Evolutionary conservation across 1,284 basidiomycete genomes (phyloP).

Genomic region (Austroboletus rostrupii): DNA sequence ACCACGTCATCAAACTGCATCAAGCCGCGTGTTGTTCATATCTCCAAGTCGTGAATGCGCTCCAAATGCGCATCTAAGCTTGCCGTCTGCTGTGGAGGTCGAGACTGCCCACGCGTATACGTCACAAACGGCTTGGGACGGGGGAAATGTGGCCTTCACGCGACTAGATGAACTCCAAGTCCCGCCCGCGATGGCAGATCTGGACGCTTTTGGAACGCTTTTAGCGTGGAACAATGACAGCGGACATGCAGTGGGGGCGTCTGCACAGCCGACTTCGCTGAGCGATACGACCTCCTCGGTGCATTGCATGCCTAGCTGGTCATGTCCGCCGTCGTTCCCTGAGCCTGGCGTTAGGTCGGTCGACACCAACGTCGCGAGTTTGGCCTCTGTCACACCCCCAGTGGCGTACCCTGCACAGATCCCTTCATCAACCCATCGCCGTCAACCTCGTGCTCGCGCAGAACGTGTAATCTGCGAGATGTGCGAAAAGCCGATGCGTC

Average conservation of each 20-base stretch:
- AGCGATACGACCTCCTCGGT: background rate
- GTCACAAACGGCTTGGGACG: constrained; percentile 4
- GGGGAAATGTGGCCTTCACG: background rate
- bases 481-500: constrained; percentile 20
- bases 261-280: constrained; percentile 7
- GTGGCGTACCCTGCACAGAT: constrained; percentile 2
- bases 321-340: background rate
- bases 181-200: constrained; percentile 10
- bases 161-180: constrained; percentile 9
- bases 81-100: background rate
- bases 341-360: background rate
- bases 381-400: background rate
- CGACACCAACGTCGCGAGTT: background rate
- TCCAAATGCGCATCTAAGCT: background rate
- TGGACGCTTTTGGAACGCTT: background rate
- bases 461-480: constrained; percentile 7
- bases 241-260: constrained; percentile 23
- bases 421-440: constrained; percentile 2
- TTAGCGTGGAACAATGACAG: background rate
- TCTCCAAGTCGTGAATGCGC: background rate
- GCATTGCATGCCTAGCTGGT: background rate
- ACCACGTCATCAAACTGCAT: background rate
- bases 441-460: background rate
- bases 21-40: background rate
- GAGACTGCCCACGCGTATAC: background rate